Evolutionary conservation across 169 alveolate genomes (phyloP), one percentile per base, ranked within the genome.

Genomic region (Babesia sp.): DNA sequence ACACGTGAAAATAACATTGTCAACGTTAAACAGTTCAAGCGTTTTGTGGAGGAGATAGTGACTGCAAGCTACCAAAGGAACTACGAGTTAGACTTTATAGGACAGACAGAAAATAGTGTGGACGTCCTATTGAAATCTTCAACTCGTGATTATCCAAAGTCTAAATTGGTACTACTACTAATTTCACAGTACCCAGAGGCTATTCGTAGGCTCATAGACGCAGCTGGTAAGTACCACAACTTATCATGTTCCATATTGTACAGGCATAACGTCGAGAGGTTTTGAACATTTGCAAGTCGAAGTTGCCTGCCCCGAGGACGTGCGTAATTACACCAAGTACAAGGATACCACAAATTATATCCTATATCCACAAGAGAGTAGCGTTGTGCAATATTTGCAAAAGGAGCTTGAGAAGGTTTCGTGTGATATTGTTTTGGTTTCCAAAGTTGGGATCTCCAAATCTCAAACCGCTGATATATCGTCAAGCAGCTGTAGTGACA

Each of bases 151-250:
- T 0, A 3, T 3, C 5, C 6, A 28, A 20, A 1, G 71, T 6
- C 22, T 60, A 7, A 1, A 39, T n/a, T 22, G 18, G 29, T n/a
- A 44, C 36, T 60, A 0, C 41, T 60, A 11, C 26, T 60, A 1
- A 9, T 42, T 0, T 37, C 71, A 28, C 37, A 60, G 16, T 7
- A 41, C 2, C 71, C 71, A 6, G 41, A 2, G 6, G 71, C 39
- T 3, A 5, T 60, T 37, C n/a, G 33, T 28, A 45, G 29, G 31
- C 37, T 60, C n/a, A 22, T 60, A 5, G 26, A 18, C 29, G 2
- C 42, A n/a, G 56, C 55, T 22, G 71, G 71, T 60, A 60, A 11
- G 71, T 61, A 31, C n/a, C n/a, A n/a, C n/a, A n/a, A n/a, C n/a
- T n/a, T n/a, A n/a, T n/a, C n/a, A n/a, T n/a, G n/a, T n/a, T n/a